Percentiles rank a stretch among this genome's conserved stretches.
Evolutionary conservation across 192 early-diverging fungal genomes (phyloP).

Genomic region (Podila horticola): DNA sequence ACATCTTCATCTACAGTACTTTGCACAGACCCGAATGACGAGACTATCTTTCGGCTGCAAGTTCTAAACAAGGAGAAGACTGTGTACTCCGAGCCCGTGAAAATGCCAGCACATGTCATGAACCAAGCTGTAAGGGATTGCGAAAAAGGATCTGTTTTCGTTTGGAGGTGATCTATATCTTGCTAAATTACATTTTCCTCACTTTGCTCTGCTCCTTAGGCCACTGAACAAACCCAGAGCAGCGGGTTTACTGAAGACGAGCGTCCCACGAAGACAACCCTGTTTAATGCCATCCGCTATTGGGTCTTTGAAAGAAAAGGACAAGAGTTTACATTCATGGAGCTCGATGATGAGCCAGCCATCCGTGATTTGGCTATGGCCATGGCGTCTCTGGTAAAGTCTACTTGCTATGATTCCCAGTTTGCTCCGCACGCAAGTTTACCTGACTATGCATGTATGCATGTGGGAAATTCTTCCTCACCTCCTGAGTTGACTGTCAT

Average conservation of each 20-base stretch:
- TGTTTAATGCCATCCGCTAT: neutral
- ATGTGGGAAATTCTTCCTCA: too few relatives aligned
- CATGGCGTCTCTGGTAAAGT: neutral
- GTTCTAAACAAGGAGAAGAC: constrained; percentile 27
- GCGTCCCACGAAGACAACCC: neutral
- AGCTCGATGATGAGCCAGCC: constrained; percentile 8
- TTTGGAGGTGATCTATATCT: too few relatives aligned
- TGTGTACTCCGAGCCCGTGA: constrained; percentile 19
- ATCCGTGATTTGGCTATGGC: neutral
- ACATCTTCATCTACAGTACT: neutral
- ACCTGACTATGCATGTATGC: too few relatives aligned
- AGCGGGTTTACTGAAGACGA: neutral
- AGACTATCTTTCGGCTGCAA: constrained; percentile 30
- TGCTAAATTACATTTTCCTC: too few relatives aligned
- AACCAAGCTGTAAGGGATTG: constrained; percentile 12
- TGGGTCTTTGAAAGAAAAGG: neutral
- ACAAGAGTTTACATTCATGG: constrained; percentile 16
- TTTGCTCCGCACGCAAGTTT: too few relatives aligned
- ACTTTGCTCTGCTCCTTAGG: too few relatives aligned
- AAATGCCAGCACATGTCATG: constrained; percentile 15
- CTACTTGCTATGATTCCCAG: too few relatives aligned
- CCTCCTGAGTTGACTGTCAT: too few relatives aligned
- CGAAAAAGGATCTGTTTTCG: too few relatives aligned
- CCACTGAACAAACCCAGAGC: too few relatives aligned
- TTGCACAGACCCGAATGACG: constrained; percentile 32